Evolutionary conservation across 2,329 filamentous ascomycete genomes (phyloP).

Genomic region (Aureobasidium subglaciale): DNA sequence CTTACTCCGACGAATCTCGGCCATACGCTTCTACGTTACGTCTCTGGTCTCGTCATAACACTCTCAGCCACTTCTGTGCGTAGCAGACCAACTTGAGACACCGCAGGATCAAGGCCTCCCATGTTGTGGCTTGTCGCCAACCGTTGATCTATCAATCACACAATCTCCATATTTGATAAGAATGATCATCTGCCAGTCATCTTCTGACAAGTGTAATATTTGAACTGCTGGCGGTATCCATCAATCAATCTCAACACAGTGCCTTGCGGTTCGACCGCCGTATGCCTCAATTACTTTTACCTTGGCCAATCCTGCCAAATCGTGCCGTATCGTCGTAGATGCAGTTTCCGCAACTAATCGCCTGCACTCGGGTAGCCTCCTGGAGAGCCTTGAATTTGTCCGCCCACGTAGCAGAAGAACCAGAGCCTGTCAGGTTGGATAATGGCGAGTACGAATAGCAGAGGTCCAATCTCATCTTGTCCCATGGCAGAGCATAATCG

Average conservation of each 20-base stretch:
- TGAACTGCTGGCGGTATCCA: background rate
- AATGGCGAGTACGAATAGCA: background rate
- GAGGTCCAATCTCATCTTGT: constrained; percentile 6
- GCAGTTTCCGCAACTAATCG: background rate
- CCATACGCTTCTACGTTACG: background rate
- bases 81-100: background rate
- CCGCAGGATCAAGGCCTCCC: background rate
- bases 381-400: background rate
- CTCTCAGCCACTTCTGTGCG: background rate
- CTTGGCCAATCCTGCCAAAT: background rate
- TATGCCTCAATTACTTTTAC: background rate
- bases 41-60: background rate
- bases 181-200: background rate
- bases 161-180: background rate
- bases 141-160: background rate
- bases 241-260: too few relatives aligned
- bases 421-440: background rate
- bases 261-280: background rate
- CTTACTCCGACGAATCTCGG: background rate
- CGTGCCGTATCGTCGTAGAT: constrained; percentile 6
- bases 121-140: background rate
- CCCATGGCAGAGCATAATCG: constrained; percentile 10
- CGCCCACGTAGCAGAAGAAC: background rate
- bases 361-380: constrained; percentile 4
- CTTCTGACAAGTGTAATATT: background rate